Percentiles rank a stretch among this genome's conserved stretches.
These are phyloP conservation scores for Rhodotorula toruloides DNA, from an alignment of 768 basidiomycete genomes.

Conservation along the genomic window DNA sequence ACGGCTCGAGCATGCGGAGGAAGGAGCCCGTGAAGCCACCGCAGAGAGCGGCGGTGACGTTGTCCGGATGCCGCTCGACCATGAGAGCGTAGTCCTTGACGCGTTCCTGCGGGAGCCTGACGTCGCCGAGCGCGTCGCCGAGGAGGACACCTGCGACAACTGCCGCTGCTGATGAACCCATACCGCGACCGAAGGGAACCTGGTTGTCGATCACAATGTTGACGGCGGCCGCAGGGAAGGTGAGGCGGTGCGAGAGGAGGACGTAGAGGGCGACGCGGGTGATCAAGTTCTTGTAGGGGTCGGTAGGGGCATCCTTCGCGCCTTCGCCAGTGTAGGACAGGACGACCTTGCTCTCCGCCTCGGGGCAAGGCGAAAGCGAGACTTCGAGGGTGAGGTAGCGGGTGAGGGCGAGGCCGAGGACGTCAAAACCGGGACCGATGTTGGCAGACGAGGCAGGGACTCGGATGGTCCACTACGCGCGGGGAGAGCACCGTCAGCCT, in stretches of 20 bases:
- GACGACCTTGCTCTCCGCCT: slow-evolving; percentile 50
- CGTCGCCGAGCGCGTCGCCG: slow-evolving; percentile 71
- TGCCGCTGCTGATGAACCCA: slow-evolving; percentile 97
- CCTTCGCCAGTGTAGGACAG: slow-evolving; percentile 84
- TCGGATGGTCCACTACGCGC: slow-evolving; percentile 53
- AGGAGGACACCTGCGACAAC: slow-evolving; percentile 94
- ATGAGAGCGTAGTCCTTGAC: slow-evolving; percentile 94
- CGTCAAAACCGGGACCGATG: slow-evolving; percentile 97
- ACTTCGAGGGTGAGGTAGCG: slow-evolving; percentile 74
- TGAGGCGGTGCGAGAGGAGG: slow-evolving; percentile 76
- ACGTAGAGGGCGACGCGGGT: slow-evolving; percentile 97
- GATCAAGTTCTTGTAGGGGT: slow-evolving; percentile 92
- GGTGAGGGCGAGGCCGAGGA: slow-evolving; percentile 93
- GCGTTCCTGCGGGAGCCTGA: slow-evolving; percentile 63
- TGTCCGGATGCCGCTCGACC: slow-evolving; percentile 99
- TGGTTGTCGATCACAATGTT: slow-evolving; percentile 77
- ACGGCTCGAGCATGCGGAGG: slow-evolving; percentile 76
- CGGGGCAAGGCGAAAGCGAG: slow-evolving; percentile 48
- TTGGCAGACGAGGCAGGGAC: slow-evolving; percentile 98
- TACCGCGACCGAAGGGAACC: slow-evolving; percentile 94
- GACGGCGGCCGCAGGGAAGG: slow-evolving; percentile 54
- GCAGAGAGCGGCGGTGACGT: slow-evolving; percentile 92
- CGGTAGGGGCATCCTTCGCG: slow-evolving; percentile 80
- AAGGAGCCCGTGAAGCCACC: slow-evolving; percentile 98
- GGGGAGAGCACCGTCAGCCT: too few species aligned